Percentiles rank a stretch among this genome's conserved stretches.
phyloP scores from a whole-genome alignment of 768 basidiomycete genomes.

The Clavaria fumosa region DNA sequence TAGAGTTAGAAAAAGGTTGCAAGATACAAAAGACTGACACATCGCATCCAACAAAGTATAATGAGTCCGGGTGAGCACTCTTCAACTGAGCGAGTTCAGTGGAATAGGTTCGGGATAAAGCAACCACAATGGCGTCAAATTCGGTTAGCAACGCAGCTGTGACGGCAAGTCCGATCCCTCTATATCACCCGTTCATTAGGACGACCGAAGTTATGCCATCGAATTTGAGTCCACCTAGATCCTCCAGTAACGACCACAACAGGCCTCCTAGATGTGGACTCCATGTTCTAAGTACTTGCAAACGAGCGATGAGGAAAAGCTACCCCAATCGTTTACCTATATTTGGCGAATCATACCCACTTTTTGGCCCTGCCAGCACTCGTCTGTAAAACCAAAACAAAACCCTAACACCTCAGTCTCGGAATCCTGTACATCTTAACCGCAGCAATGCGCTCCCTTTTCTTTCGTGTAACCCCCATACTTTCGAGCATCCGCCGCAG shows the following conservation, averaged over 20 bases:
- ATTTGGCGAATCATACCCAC: no score
- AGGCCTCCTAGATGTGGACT: slow-evolving; percentile 17
- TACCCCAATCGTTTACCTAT: no score
- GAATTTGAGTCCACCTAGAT: slow-evolving; percentile 37
- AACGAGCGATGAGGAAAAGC: no score
- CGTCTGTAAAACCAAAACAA: no score
- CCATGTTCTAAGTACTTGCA: background rate
- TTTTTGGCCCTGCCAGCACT: no score
- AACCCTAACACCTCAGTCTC: no score
- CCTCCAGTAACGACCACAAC: slow-evolving; percentile 77
- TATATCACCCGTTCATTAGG: slow-evolving; percentile 12
- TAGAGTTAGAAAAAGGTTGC: slow-evolving; percentile 8
- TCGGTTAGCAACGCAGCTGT: slow-evolving; percentile 46
- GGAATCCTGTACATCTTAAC: no score
- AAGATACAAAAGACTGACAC: slow-evolving; percentile 36
- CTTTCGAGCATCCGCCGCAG: slow-evolving; percentile 35
- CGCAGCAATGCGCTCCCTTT: slow-evolving; percentile 42
- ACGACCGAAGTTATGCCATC: slow-evolving; percentile 1
- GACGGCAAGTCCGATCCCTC: slow-evolving; percentile 68
- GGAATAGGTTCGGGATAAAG: slow-evolving; percentile 55
- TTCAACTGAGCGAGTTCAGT: slow-evolving; percentile 44
- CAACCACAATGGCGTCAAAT: slow-evolving; percentile 54
- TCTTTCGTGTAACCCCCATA: slow-evolving; percentile 49
- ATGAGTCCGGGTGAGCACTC: slow-evolving; percentile 17
- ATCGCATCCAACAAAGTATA: slow-evolving; percentile 54